Percentiles rank a stretch among this genome's conserved stretches.
Conservation (phyloP, 2,329 filamentous ascomycete genomes). For the Hymenoscyphus linearis region DNA sequence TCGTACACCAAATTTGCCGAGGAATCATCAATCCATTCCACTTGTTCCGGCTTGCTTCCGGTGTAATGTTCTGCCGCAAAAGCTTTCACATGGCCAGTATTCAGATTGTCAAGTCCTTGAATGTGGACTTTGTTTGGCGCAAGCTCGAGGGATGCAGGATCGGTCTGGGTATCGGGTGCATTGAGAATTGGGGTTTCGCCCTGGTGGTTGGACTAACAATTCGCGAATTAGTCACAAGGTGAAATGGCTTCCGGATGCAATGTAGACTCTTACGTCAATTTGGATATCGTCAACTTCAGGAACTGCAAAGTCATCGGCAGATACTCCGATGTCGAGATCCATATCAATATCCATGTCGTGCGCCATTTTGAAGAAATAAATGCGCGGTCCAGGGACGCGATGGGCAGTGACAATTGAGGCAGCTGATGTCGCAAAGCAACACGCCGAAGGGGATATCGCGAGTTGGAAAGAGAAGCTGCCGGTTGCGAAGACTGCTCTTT, state of each 20-base stretch:
- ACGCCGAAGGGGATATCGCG: neutral
- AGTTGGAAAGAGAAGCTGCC: neutral
- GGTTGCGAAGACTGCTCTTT: neutral
- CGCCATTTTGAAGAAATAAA: conserved; percentile 21
- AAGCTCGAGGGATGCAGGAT: conserved; percentile 21
- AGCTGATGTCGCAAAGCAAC: neutral
- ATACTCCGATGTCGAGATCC: conserved; percentile 60
- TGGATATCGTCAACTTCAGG: conserved; percentile 21
- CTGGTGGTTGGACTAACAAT: conserved; percentile 16
- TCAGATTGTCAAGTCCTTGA: conserved; percentile 74
- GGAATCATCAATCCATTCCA: conserved; percentile 95
- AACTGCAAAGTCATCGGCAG: conserved; percentile 34
- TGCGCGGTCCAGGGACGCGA: neutral
- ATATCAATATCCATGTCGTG: conserved; percentile 67
- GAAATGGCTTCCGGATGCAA: neutral
- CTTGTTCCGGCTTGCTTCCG: conserved; percentile 47
- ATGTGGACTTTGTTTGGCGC: conserved; percentile 50
- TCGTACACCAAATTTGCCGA: conserved; percentile 82
- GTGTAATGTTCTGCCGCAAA: conserved; percentile 68
- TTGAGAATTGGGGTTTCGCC: conserved; percentile 19
- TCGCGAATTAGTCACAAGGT: conserved; percentile 11
- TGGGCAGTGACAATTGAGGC: neutral
- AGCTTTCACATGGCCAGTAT: conserved; percentile 70
- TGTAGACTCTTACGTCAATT: conserved; percentile 5
- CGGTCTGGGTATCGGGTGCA: conserved; percentile 24